Percentiles rank a stretch among this genome's conserved stretches.
Conservation (phyloP, 352 stramenopile species). For the Phytopythium litorale region DNA sequence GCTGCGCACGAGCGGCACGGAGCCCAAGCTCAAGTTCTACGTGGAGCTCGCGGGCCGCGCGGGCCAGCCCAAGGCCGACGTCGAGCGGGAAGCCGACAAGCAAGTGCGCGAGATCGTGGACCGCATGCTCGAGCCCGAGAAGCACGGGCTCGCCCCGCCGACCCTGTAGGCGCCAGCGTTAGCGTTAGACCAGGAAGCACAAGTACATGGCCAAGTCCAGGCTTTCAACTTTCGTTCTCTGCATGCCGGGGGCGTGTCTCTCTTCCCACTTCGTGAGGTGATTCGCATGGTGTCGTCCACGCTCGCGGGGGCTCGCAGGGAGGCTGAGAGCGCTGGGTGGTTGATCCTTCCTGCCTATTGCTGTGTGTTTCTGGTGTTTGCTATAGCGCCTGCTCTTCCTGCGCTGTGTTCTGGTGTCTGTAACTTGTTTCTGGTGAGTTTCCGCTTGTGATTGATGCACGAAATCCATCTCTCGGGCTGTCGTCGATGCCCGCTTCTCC, state of each 20-base stretch:
- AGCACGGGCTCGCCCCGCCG: constrained; percentile 72
- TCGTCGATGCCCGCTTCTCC: neutral
- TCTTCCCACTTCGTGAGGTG: neutral
- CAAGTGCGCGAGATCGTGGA: constrained; percentile 78
- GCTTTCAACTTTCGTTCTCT: constrained; percentile 6
- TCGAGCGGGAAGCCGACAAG: constrained; percentile 42
- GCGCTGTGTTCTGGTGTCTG: neutral
- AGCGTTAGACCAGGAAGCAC: neutral
- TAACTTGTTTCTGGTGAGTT: constrained; percentile 2
- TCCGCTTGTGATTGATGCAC: neutral
- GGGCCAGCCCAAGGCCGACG: constrained; percentile 59
- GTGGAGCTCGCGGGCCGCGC: constrained; percentile 87
- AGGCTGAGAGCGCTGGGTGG: neutral
- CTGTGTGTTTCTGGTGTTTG: constrained; percentile 2
- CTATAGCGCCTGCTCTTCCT: neutral
- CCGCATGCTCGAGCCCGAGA: constrained; percentile 75
- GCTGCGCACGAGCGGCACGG: constrained; percentile 96
- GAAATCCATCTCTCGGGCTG: neutral
- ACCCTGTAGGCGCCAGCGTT: constrained; percentile 3
- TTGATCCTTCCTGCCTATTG: neutral
- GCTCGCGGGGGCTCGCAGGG: no score
- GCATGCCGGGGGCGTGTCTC: neutral
- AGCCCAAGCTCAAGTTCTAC: constrained; percentile 99
- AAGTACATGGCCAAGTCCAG: constrained; percentile 12
- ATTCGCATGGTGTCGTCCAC: no score